A percentile compares a stretch with the other conserved stretches of the same genome.
Evolutionary conservation across 495 filamentous ascomycete species (phyloP).

Genomic region (Xylaria cubensis): DNA sequence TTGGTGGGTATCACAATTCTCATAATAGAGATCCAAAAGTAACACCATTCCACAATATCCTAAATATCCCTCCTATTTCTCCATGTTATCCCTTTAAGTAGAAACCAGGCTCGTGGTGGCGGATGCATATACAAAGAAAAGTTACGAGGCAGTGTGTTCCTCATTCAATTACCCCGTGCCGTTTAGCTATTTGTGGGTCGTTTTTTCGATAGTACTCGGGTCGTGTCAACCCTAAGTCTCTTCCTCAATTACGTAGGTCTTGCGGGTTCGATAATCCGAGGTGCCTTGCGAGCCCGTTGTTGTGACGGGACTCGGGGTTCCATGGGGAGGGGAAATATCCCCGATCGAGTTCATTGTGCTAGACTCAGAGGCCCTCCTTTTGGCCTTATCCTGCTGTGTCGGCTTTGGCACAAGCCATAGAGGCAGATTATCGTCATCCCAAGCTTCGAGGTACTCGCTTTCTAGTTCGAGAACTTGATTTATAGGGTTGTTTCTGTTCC

Average conservation of each 20-base stretch:
- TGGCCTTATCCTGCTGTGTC: slow-evolving; percentile 2
- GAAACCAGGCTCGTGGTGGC: background rate
- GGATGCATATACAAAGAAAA: slow-evolving; percentile 16
- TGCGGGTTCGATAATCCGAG: slow-evolving; percentile 10
- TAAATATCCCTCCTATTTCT: background rate
- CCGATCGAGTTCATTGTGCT: background rate
- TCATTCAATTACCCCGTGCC: no score
- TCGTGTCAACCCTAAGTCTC: slow-evolving; percentile 1
- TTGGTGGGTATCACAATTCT: slow-evolving; percentile 14
- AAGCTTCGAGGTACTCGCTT: slow-evolving; percentile 33
- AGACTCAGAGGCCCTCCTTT: slow-evolving; percentile 7
- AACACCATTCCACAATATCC: background rate
- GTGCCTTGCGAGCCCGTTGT: background rate
- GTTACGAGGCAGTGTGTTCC: background rate
- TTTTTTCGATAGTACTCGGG: background rate
- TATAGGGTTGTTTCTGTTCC: slow-evolving; percentile 29
- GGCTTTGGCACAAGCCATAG: slow-evolving; percentile 29
- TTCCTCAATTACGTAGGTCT: slow-evolving; percentile 30
- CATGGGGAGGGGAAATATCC: slow-evolving; percentile 6
- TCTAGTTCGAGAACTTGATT: slow-evolving; percentile 31
- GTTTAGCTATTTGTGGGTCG: background rate
- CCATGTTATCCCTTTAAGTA: background rate
- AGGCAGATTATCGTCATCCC: slow-evolving; percentile 35
- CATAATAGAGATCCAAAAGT: slow-evolving; percentile 5
- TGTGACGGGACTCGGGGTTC: background rate